Conservation (phyloP, 805 yeast species). For the Myxozyma neotropica region DNA sequence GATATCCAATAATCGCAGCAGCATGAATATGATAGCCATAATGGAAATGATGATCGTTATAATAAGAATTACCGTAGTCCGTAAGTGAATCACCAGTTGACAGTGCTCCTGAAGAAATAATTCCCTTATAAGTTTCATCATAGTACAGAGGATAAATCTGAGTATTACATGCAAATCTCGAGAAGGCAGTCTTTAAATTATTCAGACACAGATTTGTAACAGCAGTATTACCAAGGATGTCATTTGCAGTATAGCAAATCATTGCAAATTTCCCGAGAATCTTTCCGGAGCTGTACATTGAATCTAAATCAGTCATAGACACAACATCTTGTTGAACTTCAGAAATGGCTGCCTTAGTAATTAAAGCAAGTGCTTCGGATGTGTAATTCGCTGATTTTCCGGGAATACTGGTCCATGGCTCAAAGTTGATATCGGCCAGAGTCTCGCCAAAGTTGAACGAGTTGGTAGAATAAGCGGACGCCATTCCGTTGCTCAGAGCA, state of each 20-base stretch:
- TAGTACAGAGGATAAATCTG: slow-evolving; percentile 77
- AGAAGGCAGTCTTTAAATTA: slow-evolving; percentile 66
- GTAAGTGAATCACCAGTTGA: slow-evolving; percentile 48
- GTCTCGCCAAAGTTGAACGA: slow-evolving; percentile 42
- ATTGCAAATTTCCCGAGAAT: slow-evolving; percentile 87
- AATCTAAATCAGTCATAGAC: slow-evolving; percentile 65
- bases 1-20: slow-evolving; percentile 74
- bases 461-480: slow-evolving; percentile 44
- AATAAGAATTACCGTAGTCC: slow-evolving; percentile 77
- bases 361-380: slow-evolving; percentile 47
- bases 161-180: slow-evolving; percentile 65
- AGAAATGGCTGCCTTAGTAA: slow-evolving; percentile 52
- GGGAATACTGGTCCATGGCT: slow-evolving; percentile 60
- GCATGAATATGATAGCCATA: slow-evolving; percentile 83
- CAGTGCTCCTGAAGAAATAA: slow-evolving; percentile 52
- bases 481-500: slow-evolving; percentile 53
- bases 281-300: slow-evolving; percentile 92
- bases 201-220: slow-evolving; percentile 57
- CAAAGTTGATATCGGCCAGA: slow-evolving; percentile 52
- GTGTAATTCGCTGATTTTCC: slow-evolving; percentile 46
- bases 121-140: slow-evolving; percentile 57
- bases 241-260: slow-evolving; percentile 71
- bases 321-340: slow-evolving; percentile 61
- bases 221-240: slow-evolving; percentile 58
- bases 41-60: slow-evolving; percentile 88